Evolutionary conservation across 495 filamentous ascomycete genomes (phyloP).

Genomic region (Penicillium samsonianum): DNA sequence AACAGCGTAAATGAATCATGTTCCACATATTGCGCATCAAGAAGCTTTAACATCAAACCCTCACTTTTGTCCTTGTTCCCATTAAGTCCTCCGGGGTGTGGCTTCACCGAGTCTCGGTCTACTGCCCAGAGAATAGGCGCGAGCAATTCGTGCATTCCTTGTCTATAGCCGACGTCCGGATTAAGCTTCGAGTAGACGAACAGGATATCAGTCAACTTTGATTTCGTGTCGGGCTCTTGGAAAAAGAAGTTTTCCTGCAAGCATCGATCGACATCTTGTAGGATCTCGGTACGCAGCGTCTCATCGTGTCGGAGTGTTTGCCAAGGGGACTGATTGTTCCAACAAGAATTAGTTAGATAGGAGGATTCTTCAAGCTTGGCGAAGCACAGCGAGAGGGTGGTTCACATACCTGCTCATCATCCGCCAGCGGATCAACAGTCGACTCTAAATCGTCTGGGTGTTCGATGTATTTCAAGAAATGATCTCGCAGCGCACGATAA

Average conservation of each 20-base stretch:
- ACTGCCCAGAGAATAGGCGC: constrained; percentile 90
- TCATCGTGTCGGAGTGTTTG: constrained; percentile 80
- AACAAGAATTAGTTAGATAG: constrained; percentile 42
- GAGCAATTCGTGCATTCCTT: constrained; percentile 96
- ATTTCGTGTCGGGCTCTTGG: constrained; percentile 74
- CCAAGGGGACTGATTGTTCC: constrained; percentile 76
- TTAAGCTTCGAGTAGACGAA: constrained; percentile 96
- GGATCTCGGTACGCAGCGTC: constrained; percentile 79
- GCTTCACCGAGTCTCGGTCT: constrained; percentile 74
- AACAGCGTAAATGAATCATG: constrained; percentile 92
- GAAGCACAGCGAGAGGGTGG: not conserved
- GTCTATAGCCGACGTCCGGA: constrained; percentile 82
- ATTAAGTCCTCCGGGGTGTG: constrained; percentile 25
- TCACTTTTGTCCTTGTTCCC: constrained; percentile 30
- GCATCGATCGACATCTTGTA: constrained; percentile 92
- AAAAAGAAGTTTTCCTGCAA: constrained; percentile 94
- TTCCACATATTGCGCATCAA: constrained; percentile 75
- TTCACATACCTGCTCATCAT: constrained; percentile 72
- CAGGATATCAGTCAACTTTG: constrained; percentile 80
- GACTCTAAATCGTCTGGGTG: constrained; percentile 78
- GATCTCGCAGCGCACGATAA: constrained; percentile 69
- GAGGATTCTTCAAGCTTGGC: not conserved
- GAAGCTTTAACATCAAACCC: constrained; percentile 58
- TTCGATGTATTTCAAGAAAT: constrained; percentile 76
- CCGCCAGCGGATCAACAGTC: constrained; percentile 79